Evolutionary conservation across 805 yeast genomes (phyloP).

Genomic region (Teunomyces atbi): DNA sequence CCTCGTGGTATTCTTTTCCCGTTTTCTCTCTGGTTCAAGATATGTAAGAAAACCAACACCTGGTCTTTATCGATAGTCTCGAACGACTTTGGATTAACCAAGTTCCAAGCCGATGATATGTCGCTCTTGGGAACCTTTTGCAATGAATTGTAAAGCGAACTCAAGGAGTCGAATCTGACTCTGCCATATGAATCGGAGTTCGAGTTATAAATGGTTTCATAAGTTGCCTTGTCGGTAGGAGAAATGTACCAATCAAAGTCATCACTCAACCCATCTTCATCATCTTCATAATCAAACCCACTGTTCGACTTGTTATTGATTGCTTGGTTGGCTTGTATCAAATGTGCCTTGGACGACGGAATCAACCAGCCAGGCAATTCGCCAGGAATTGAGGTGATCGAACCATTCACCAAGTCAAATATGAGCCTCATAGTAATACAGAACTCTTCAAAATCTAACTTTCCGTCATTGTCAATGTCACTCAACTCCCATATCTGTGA

Average conservation of each 20-base stretch:
- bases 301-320: conserved; percentile 32
- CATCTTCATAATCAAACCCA: conserved; percentile 46
- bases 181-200: conserved; percentile 79
- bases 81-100: conserved; percentile 86
- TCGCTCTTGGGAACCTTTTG: conserved; percentile 78
- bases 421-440: conserved; percentile 96
- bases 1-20: conserved; percentile 85
- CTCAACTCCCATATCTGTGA: conserved; percentile 87
- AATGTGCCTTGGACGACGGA: conserved; percentile 83
- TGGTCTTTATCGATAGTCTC: conserved; percentile 94
- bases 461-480: conserved; percentile 91
- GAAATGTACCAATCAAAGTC: conserved; percentile 97
- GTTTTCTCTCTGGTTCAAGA: conserved; percentile 83
- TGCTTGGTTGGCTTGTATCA: conserved; percentile 81
- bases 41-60: conserved; percentile 82
- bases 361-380: conserved; percentile 88
- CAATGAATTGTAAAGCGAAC: conserved; percentile 66
- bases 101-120: conserved; percentile 87
- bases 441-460: conserved; percentile 93
- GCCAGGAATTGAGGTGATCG: conserved; percentile 54
- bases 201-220: conserved; percentile 73
- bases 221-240: conserved; percentile 76
- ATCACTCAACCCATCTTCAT: conserved; percentile 55
- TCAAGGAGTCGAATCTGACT: conserved; percentile 68
- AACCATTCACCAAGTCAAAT: conserved; percentile 84